Evolutionary conservation across 2,329 filamentous ascomycete genomes (phyloP).

Genomic region (Exophiala sp.): DNA sequence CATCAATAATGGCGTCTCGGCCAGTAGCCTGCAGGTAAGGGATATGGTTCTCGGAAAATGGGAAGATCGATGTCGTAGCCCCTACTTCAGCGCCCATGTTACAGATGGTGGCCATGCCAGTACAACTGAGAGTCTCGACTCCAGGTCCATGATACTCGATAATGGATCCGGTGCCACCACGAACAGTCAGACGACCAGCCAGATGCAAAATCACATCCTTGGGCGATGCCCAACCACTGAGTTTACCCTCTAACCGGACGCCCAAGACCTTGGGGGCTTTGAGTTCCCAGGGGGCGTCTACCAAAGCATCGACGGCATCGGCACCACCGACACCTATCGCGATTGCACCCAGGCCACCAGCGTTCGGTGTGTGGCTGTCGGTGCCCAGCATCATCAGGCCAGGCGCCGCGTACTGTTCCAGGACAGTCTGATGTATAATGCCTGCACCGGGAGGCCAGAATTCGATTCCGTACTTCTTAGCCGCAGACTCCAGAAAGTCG

Average conservation of each 20-base stretch:
- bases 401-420: slow-evolving; percentile 97
- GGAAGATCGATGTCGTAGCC: slow-evolving; percentile 94
- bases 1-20: slow-evolving; percentile 65
- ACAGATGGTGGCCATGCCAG: slow-evolving; percentile 86
- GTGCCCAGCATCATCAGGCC: slow-evolving; percentile 99
- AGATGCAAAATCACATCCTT: slow-evolving; percentile 94
- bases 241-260: slow-evolving; percentile 75
- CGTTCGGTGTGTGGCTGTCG: slow-evolving; percentile 95
- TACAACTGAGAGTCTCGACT: slow-evolving; percentile 82
- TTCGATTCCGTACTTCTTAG: slow-evolving; percentile 87
- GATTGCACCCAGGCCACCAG: slow-evolving; percentile 87
- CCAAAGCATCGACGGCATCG: slow-evolving; percentile 93
- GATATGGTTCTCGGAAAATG: slow-evolving; percentile 77
- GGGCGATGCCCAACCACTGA: slow-evolving; percentile 86
- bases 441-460: slow-evolving; percentile 93
- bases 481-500: slow-evolving; percentile 90
- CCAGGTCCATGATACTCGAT: slow-evolving; percentile 93
- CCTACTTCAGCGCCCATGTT: slow-evolving; percentile 88
- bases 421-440: slow-evolving; percentile 94
- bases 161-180: slow-evolving; percentile 89
- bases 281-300: slow-evolving; percentile 94
- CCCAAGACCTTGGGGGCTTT: slow-evolving; percentile 90
- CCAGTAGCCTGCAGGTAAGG: slow-evolving; percentile 86
- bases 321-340: slow-evolving; percentile 97
- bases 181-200: slow-evolving; percentile 84